Conservation (phyloP, 148 eudicot genomes). For the Chenopodium quinoa region DNA sequence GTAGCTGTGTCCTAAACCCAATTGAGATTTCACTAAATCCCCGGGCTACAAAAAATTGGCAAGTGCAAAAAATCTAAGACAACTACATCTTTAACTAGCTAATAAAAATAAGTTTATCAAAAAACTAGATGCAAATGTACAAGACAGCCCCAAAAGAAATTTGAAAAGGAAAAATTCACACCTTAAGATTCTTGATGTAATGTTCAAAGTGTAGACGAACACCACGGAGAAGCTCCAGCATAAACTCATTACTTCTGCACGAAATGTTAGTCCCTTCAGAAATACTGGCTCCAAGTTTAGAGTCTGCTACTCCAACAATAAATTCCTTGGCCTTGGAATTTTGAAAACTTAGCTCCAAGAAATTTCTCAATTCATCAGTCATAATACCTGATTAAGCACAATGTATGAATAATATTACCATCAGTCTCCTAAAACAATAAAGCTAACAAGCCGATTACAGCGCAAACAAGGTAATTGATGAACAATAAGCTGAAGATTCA, state of each 20-base stretch:
- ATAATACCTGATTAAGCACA: constrained; percentile 51
- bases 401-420: not conserved
- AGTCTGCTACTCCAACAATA: constrained; percentile 77
- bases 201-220: constrained; percentile 80
- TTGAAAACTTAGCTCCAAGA: constrained; percentile 67
- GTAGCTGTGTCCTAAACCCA: constrained; percentile 95
- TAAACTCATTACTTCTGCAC: constrained; percentile 84
- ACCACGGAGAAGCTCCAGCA: constrained; percentile 87
- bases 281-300: constrained; percentile 79
- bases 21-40: constrained; percentile 94
- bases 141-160: not conserved
- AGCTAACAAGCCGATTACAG: not conserved
- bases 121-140: too few relatives aligned
- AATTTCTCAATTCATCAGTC: constrained; percentile 81
- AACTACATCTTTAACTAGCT: not conserved
- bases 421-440: not conserved
- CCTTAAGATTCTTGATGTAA: constrained; percentile 86
- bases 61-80: not conserved
- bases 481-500: not conserved
- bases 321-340: constrained; percentile 62
- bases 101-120: not conserved
- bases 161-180: not conserved
- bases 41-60: constrained; percentile 53
- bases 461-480: not conserved
- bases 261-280: constrained; percentile 71